Conservation (phyloP, 2,329 filamentous ascomycete genomes). For the Leptographium flavum region DNA sequence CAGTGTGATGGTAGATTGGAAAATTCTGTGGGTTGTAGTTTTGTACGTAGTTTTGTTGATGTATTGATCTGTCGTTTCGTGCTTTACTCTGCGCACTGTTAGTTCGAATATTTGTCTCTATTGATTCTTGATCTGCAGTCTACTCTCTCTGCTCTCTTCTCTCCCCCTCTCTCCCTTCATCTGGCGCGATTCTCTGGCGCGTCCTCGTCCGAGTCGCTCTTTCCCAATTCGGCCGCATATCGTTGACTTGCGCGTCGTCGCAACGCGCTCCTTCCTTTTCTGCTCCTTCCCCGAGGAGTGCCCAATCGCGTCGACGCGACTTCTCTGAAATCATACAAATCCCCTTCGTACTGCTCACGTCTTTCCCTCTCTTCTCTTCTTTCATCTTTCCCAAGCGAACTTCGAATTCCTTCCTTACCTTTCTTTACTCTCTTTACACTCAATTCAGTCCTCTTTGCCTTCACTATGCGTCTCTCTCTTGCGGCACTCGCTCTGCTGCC, state of each 20-base stretch:
- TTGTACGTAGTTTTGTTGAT: neutral
- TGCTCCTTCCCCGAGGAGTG: too few relatives aligned
- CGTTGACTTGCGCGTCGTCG: neutral
- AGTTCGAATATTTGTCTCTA: too few relatives aligned
- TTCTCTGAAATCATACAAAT: neutral
- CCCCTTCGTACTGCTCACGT: neutral
- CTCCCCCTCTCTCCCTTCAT: too few relatives aligned
- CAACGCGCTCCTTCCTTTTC: neutral
- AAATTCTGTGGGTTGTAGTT: neutral
- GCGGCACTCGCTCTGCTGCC: neutral
- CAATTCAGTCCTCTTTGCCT: too few relatives aligned
- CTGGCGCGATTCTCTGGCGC: neutral
- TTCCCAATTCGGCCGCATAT: neutral
- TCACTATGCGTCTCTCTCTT: neutral
- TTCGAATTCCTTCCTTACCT: neutral
- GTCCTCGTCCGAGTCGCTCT: neutral
- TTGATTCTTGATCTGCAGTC: too few relatives aligned
- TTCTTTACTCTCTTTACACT: too few relatives aligned
- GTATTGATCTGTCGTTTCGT: too few relatives aligned
- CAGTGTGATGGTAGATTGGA: conserved; percentile 2
- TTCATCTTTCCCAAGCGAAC: too few relatives aligned
- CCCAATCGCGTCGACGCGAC: too few relatives aligned
- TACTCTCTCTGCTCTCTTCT: too few relatives aligned
- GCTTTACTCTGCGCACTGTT: too few relatives aligned
- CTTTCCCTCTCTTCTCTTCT: neutral